Evolutionary conservation across 805 yeast genomes (phyloP).

Genomic region (Kuraishia piskuri): DNA sequence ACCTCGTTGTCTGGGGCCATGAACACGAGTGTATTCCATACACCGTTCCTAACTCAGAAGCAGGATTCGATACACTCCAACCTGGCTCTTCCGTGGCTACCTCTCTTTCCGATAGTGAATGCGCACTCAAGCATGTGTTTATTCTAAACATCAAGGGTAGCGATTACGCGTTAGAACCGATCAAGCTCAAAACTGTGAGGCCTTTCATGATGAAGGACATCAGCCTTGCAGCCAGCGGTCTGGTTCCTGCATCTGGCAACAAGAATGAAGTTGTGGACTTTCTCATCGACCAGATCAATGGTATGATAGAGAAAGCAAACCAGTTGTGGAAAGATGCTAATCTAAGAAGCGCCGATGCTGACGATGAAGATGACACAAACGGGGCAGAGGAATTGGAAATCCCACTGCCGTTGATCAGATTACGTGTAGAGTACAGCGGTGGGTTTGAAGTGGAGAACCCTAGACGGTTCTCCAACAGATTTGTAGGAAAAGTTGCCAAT

Average conservation of each 20-base stretch:
- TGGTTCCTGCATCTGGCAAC: conserved; percentile 54
- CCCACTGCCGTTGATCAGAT: conserved; percentile 77
- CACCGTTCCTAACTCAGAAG: conserved; percentile 48
- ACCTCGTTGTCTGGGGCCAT: conserved; percentile 93
- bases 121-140: conserved; percentile 65
- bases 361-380: conserved; percentile 13
- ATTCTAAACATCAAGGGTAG: conserved; percentile 56
- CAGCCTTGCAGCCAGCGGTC: conserved; percentile 40
- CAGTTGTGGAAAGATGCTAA: conserved; percentile 32
- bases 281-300: conserved; percentile 56
- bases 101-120: conserved; percentile 78
- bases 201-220: conserved; percentile 76
- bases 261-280: conserved; percentile 52
- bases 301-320: conserved; percentile 52
- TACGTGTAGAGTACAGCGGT: conserved; percentile 83
- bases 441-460: conserved; percentile 91
- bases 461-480: conserved; percentile 77
- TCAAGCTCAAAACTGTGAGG: conserved; percentile 62
- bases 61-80: conserved; percentile 72
- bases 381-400: conserved; percentile 21
- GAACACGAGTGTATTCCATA: conserved; percentile 89
- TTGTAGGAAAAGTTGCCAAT: conserved; percentile 88
- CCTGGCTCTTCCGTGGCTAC: conserved; percentile 96
- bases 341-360: conserved; percentile 13
- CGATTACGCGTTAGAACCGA: conserved; percentile 47